Conservation (phyloP, 1,284 basidiomycete species). For the Marasmius fiardii region DNA sequence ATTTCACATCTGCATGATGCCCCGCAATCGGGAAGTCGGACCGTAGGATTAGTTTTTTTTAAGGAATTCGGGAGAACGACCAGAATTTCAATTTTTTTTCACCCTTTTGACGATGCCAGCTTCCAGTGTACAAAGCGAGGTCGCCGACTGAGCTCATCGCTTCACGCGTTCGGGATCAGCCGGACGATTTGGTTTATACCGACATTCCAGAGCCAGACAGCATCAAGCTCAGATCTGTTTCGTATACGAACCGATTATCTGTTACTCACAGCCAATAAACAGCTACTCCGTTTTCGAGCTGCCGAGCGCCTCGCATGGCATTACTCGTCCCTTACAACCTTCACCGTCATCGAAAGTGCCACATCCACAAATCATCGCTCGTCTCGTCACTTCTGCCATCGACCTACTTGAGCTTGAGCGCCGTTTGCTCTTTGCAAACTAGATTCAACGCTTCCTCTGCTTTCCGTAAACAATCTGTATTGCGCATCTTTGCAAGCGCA, state of each 20-base stretch:
- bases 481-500: slow-evolving; percentile 51
- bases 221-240: slow-evolving; percentile 17
- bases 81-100: no score
- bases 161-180: slow-evolving; percentile 20
- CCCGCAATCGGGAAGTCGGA: no score
- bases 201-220: slow-evolving; percentile 18
- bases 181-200: slow-evolving; percentile 21
- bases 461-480: slow-evolving; percentile 59
- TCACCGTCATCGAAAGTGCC: slow-evolving; percentile 19
- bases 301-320: slow-evolving; percentile 41
- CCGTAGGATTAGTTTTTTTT: no score
- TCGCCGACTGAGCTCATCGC: slow-evolving; percentile 12
- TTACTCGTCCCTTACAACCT: slow-evolving; percentile 23
- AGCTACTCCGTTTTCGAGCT: slow-evolving; percentile 29
- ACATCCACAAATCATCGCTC: slow-evolving; percentile 32
- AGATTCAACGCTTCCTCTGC: slow-evolving; percentile 39
- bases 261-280: neutral
- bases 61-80: no score
- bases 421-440: slow-evolving; percentile 43
- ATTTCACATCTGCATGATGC: no score
- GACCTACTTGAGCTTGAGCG: slow-evolving; percentile 44
- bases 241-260: slow-evolving; percentile 14
- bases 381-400: slow-evolving; percentile 37
- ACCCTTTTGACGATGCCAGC: slow-evolving; percentile 4
- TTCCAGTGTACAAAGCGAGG: slow-evolving; percentile 8